Evolutionary conservation across 495 filamentous ascomycete species (phyloP).

Genomic region (Aspergillus indologenus): DNA sequence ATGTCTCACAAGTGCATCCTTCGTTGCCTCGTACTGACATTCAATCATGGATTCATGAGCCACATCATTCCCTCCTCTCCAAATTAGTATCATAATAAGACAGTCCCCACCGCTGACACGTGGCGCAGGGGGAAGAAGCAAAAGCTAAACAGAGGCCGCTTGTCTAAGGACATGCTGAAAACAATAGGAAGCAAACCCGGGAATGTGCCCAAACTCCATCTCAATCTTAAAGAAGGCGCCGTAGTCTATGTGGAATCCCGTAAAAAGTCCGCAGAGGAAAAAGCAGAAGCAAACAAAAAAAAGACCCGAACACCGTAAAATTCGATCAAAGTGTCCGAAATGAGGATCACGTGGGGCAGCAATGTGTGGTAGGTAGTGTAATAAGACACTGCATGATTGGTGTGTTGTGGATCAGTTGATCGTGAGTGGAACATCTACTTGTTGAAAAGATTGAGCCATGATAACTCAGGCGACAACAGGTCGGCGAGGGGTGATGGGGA

Average conservation of each 20-base stretch:
- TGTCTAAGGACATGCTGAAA: slow-evolving; percentile 19
- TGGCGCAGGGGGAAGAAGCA: slow-evolving; percentile 5
- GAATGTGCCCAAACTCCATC: slow-evolving; percentile 29
- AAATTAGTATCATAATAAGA: slow-evolving; percentile 15
- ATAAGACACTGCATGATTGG: neutral
- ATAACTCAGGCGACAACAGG: slow-evolving; percentile 37
- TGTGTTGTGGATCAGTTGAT: neutral
- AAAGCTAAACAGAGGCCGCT: slow-evolving; percentile 15
- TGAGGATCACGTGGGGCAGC: neutral
- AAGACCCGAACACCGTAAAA: slow-evolving; percentile 13
- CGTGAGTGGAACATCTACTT: slow-evolving; percentile 2
- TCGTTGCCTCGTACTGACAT: slow-evolving; percentile 24
- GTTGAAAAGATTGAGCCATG: slow-evolving; percentile 23
- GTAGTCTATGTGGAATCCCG: slow-evolving; percentile 37
- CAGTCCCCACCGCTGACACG: slow-evolving; percentile 1
- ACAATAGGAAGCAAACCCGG: slow-evolving; percentile 10
- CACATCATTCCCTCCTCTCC: neutral
- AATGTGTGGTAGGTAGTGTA: neutral
- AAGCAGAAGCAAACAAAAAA: slow-evolving; percentile 13
- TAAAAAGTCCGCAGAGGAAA: slow-evolving; percentile 15
- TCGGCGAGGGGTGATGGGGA: slow-evolving; percentile 42
- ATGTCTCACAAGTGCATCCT: slow-evolving; percentile 19
- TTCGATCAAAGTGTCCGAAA: slow-evolving; percentile 13
- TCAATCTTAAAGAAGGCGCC: slow-evolving; percentile 36
- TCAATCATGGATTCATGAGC: slow-evolving; percentile 9